phyloP scores from a whole-genome alignment of 2,329 filamentous ascomycete genomes.

The Lecanicillium sp. region DNA sequence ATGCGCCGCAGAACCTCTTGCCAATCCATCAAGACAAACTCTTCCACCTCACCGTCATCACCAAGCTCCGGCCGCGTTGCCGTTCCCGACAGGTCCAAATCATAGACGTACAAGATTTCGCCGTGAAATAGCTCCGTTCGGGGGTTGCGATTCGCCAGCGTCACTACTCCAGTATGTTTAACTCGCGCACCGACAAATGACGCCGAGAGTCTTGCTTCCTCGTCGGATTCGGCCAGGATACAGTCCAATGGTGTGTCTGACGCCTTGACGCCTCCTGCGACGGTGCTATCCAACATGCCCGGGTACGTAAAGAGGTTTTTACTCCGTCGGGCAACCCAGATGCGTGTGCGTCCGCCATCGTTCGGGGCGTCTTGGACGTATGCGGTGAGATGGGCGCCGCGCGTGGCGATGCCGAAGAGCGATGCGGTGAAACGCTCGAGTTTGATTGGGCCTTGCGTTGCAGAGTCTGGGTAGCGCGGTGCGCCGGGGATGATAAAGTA shows the following conservation, averaged over 20 bases:
- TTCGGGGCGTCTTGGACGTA: constrained; percentile 34
- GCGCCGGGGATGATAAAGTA: constrained; percentile 32
- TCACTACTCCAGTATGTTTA: constrained; percentile 23
- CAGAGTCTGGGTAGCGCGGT: constrained; percentile 13
- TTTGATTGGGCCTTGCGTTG: constrained; percentile 14
- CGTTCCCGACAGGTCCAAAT: constrained; percentile 51
- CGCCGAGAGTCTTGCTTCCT: constrained; percentile 51
- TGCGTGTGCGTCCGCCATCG: constrained; percentile 34
- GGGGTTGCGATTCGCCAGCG: constrained; percentile 22
- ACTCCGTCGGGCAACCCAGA: constrained; percentile 67
- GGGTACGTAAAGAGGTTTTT: constrained; percentile 63
- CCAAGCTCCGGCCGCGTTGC: constrained; percentile 48
- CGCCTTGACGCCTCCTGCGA: constrained; percentile 67
- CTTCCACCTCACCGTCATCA: constrained; percentile 66
- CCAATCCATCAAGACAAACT: constrained; percentile 61
- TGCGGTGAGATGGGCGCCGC: constrained; percentile 59
- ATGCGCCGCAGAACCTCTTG: constrained; percentile 52
- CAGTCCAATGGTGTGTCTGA: constrained; percentile 58
- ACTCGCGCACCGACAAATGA: constrained; percentile 18
- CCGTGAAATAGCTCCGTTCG: constrained; percentile 22
- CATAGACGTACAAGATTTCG: constrained; percentile 60
- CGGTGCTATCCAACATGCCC: constrained; percentile 69
- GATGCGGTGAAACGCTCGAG: constrained; percentile 55
- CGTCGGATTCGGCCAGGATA: constrained; percentile 61
- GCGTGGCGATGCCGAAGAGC: constrained; percentile 59